Evolutionary conservation across 1,284 basidiomycete genomes (phyloP), one percentile per base, ranked within the genome.

Genomic region (Marasmius fiardii): DNA sequence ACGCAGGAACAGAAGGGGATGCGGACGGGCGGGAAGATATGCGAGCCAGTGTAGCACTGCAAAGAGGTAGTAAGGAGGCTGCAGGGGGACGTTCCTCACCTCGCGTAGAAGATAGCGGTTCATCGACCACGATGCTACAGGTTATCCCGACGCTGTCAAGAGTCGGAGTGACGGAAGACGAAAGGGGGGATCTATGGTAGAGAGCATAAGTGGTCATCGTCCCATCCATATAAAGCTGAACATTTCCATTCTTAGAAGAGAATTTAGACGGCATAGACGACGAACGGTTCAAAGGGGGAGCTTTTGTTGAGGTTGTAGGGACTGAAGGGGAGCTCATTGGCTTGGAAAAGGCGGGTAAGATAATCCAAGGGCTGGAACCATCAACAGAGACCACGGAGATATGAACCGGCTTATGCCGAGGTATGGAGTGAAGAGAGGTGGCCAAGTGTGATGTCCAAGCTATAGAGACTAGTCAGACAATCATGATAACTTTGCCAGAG

Each of bases 361-460:
- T 73, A 3, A 76, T 74, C 82, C 83, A 86, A 6, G 81, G 74
- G 5, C 76, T 72, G 53, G 77, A 77, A 21, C 73, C 74, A 43
- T 88, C 81, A 2, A 82, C 80, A 44, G 79, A 80, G 18, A 85
- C 63, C 0, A 90, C 57, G 4, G 78, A 78, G 43, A 85, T 76
- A 60, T 86, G 83, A 37, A 81, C 64, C 52, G 75, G 71, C 26
- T 74, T 72, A 7, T 77, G 65, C 41, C 76, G 72, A 6, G 60
- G 64, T 48, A 66, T 68, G 4, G 66, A 64, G 8, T 71, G 65
- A 2, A 73, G 65, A 21, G 65, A 69, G 34, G 64, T 68, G 2
- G 74, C 73, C 23, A 89, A 68, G 56, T 81, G 76, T 11, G 67
- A 69, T 35, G 74, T 76, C 90, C 90, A 93, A 34, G 82, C 90